Base-by-base conservation (phyloP, 73 alveolate species). In the Strombidium stylifer region DNA sequence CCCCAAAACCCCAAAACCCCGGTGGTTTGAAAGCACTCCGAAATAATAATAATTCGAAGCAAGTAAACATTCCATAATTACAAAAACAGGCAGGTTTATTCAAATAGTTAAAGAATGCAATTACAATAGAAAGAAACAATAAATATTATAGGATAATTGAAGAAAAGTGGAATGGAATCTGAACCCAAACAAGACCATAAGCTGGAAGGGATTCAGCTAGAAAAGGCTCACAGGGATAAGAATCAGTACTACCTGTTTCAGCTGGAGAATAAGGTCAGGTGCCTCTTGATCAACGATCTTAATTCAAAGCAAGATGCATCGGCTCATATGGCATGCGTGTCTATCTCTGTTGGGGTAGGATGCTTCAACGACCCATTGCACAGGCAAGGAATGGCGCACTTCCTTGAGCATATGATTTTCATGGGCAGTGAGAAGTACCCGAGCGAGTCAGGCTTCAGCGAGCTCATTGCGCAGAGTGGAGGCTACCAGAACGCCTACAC, bases 391-490 rank as follows among this genome's bases (percentile, higher is more conserved):
- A 42, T 91, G 15, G 98, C 99, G 6, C 99, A 95, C 66, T 89
- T 94, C 62, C 78, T 80, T 25, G 99, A 96, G 60, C 99, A 93
- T 58, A 93, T 96, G 98, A 73, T 88, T 23, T 85, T 85, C 70
- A 76, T 84, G 73, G 95, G 97, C 37, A 84, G 93, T 21, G 64
- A 59, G 30, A 81, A 83, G 69, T 92, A 89, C 66, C 93, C 96
- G 20, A 61, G 50, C 46, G 91, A 85, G 62, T 73, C 66, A 24
- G 50, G 26, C 11, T 81, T 74, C 30, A 86, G 73, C 23, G 74
- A 66, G 31, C 84, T 61, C 84, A 46, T 93, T 21, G 15, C 93
- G 39, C 66, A 67, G 28, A 68, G 89, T 61, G 86, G 90, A 34
- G 98, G 98, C 8, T 51, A 55, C 39, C 48, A 84, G 39, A 93